These are phyloP conservation scores for Graphiopsis chlorocephala DNA, from an alignment of 2,329 filamentous ascomycete genomes.

Conservation along the genomic window DNA sequence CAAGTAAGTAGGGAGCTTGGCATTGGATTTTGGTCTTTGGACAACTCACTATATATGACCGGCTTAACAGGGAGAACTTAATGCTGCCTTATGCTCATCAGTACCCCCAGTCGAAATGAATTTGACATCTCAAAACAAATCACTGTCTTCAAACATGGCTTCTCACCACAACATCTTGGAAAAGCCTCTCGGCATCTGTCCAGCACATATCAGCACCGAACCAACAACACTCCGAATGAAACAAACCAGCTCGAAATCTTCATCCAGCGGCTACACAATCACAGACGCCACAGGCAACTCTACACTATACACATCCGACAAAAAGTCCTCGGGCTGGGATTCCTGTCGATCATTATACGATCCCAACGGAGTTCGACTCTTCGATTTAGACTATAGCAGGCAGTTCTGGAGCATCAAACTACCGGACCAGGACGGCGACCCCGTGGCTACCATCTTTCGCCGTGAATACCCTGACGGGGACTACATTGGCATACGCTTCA, in stretches of 20 bases:
- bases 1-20: not conserved
- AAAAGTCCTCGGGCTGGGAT: not conserved
- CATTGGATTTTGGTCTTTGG: not conserved
- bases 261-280: conserved; percentile 6
- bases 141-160: not conserved
- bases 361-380: not conserved
- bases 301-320: not conserved
- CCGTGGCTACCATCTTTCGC: not conserved
- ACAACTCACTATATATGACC: not conserved
- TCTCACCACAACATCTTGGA: not conserved
- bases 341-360: not conserved
- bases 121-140: not conserved
- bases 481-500: conserved; percentile 1
- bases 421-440: not conserved
- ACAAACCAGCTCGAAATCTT: not conserved
- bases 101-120: not conserved
- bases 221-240: conserved; percentile 2
- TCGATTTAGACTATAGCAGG: not conserved
- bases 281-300: not conserved
- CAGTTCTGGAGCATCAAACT: not conserved
- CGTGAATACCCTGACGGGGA: not conserved
- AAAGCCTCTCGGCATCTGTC: not conserved
- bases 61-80: not conserved
- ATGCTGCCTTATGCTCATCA: not conserved
- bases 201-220: not conserved